These are phyloP conservation scores for Tetrapisispora arboricola DNA, from an alignment of 805 yeast genomes.

Conservation along the genomic window DNA sequence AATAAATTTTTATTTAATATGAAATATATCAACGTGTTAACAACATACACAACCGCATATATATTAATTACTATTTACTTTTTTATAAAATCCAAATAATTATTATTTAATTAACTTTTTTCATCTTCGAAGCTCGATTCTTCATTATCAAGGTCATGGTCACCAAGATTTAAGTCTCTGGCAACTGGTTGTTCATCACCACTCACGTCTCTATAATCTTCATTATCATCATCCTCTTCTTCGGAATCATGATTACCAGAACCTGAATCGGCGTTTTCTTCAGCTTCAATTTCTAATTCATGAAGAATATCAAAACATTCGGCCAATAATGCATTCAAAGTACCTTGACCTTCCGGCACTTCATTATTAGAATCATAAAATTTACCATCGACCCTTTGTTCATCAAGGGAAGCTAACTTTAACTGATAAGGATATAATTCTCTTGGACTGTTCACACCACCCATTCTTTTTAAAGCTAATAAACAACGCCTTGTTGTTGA, in stretches of 20 bases:
- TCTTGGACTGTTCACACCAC: conserved; percentile 77
- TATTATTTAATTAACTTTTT: neutral
- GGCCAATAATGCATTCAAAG: conserved; percentile 79
- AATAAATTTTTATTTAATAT: no score
- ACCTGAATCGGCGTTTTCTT: conserved; percentile 28
- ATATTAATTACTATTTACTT: neutral
- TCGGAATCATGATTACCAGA: neutral
- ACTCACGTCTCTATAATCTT: neutral
- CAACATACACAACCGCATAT: no score
- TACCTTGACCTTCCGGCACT: conserved; percentile 97
- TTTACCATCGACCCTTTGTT: conserved; percentile 81
- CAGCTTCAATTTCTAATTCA: conserved; percentile 79
- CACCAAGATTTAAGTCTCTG: neutral
- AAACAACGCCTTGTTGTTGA: conserved; percentile 86
- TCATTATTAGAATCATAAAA: conserved; percentile 71
- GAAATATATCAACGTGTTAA: neutral
- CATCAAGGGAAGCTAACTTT: conserved; percentile 84
- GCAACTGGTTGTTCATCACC: conserved; percentile 3
- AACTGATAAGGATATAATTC: conserved; percentile 94
- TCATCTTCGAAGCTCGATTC: neutral
- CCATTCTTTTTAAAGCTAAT: conserved; percentile 82
- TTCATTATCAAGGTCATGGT: neutral
- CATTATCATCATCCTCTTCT: conserved; percentile 1
- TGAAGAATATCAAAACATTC: conserved; percentile 92
- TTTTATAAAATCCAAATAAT: neutral